A percentile compares a stretch with the other conserved stretches of the same genome.
Conservation (phyloP, 805 yeast genomes). For the Pichia ethanolica region DNA sequence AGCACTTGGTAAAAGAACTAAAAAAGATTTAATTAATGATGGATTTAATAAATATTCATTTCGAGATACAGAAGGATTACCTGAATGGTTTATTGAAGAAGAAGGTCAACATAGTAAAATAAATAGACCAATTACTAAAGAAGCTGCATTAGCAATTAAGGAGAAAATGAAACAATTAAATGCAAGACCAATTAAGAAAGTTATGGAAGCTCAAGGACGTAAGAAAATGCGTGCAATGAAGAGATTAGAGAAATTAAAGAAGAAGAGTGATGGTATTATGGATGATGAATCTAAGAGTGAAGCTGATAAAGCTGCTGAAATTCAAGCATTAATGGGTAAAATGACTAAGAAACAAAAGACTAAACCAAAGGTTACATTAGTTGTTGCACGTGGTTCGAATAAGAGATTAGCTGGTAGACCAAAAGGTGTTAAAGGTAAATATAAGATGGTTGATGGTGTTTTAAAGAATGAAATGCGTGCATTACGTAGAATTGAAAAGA, state of each 20-base stretch:
- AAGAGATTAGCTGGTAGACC: slow-evolving; percentile 92
- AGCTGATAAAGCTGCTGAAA: slow-evolving; percentile 91
- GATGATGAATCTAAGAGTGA: slow-evolving; percentile 86
- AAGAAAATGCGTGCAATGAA: slow-evolving; percentile 88
- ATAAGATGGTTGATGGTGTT: slow-evolving; percentile 98
- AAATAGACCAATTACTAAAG: slow-evolving; percentile 89
- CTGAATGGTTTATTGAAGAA: slow-evolving; percentile 96
- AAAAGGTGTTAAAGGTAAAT: slow-evolving; percentile 91
- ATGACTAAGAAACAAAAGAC: slow-evolving; percentile 59
- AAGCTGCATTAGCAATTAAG: slow-evolving; percentile 72
- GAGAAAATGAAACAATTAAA: slow-evolving; percentile 75
- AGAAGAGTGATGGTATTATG: slow-evolving; percentile 85
- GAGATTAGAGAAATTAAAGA: slow-evolving; percentile 80
- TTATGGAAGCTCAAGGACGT: slow-evolving; percentile 94
- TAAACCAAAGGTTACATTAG: slow-evolving; percentile 81
- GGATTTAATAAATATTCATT: slow-evolving; percentile 89
- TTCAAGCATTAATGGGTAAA: slow-evolving; percentile 75
- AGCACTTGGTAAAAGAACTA: slow-evolving; percentile 81
- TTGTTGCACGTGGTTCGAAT: slow-evolving; percentile 80
- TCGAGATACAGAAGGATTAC: slow-evolving; percentile 84
- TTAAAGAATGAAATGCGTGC: slow-evolving; percentile 97
- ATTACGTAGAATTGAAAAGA: slow-evolving; percentile 80
- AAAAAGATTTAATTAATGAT: slow-evolving; percentile 82
- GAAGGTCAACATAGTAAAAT: slow-evolving; percentile 82
- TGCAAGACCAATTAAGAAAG: slow-evolving; percentile 98